Evolutionary conservation across 805 yeast genomes (phyloP).

Genomic region (Debaryomyces castellii): DNA sequence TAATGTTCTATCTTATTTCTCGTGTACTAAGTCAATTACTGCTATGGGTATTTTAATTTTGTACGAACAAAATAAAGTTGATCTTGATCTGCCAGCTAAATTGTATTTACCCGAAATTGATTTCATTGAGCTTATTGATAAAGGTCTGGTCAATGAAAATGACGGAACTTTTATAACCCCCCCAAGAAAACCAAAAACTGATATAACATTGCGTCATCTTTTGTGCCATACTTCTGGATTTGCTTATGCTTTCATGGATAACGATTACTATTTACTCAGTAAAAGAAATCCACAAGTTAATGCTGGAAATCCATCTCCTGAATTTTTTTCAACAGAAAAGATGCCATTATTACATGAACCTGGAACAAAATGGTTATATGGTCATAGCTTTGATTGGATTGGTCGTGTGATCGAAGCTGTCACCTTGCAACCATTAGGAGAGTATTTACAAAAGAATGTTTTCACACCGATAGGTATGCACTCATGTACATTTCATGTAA

Average conservation of each 20-base stretch:
- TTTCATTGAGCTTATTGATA: slow-evolving; percentile 23
- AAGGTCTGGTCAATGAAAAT: slow-evolving; percentile 20
- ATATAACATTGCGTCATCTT: slow-evolving; percentile 28
- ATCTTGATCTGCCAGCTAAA: slow-evolving; percentile 33
- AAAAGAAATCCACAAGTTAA: slow-evolving; percentile 15
- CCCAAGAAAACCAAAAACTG: slow-evolving; percentile 21
- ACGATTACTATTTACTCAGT: slow-evolving; percentile 26
- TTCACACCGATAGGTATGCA: slow-evolving; percentile 37
- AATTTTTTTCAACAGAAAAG: slow-evolving; percentile 23
- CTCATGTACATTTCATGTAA: slow-evolving; percentile 23
- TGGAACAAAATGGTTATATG: slow-evolving; percentile 37
- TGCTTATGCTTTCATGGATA: slow-evolving; percentile 30
- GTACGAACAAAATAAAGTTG: slow-evolving; percentile 29
- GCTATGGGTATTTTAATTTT: slow-evolving; percentile 35
- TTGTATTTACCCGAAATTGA: slow-evolving; percentile 32
- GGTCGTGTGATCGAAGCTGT: slow-evolving; percentile 36
- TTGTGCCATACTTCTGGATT: slow-evolving; percentile 34
- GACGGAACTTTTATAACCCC: slow-evolving; percentile 23
- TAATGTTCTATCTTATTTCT: slow-evolving; percentile 20
- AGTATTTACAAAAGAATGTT: slow-evolving; percentile 26
- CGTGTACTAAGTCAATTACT: slow-evolving; percentile 36
- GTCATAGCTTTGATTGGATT: slow-evolving; percentile 38
- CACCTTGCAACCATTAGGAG: slow-evolving; percentile 31
- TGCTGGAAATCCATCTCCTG: slow-evolving; percentile 20
- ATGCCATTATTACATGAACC: slow-evolving; percentile 36